Evolutionary conservation across 768 basidiomycete genomes (phyloP).

Genomic region (Dacryopinax spathularia): DNA sequence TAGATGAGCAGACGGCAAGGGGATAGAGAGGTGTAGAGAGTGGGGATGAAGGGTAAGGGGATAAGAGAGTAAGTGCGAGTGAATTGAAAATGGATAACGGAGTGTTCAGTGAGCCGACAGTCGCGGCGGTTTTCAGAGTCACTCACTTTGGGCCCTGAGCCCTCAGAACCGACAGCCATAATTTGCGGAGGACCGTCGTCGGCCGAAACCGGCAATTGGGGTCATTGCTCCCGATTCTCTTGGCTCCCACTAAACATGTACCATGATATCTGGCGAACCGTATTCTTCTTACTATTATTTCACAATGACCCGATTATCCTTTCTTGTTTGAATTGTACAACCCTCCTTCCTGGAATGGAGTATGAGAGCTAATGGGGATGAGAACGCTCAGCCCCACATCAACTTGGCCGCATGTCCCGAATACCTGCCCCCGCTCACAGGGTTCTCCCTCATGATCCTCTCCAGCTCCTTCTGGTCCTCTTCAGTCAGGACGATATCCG

Average conservation of each 20-base stretch:
- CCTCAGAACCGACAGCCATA: too few species aligned
- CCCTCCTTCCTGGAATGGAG: neutral
- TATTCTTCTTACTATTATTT: neutral
- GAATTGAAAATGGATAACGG: neutral
- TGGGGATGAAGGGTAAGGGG: neutral
- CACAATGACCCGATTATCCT: neutral
- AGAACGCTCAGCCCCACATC: neutral
- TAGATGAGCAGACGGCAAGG: neutral
- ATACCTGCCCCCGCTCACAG: conserved; percentile 32
- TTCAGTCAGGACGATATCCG: conserved; percentile 29
- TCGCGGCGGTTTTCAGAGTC: neutral
- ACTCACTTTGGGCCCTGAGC: neutral
- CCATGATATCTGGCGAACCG: neutral
- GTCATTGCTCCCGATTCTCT: too few species aligned
- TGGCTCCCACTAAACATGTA: neutral
- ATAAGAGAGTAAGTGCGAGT: neutral
- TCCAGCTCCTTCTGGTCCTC: conserved; percentile 32
- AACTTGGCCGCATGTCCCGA: conserved; percentile 3
- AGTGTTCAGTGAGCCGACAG: neutral
- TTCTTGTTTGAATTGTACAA: neutral
- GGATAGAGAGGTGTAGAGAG: neutral
- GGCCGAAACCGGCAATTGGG: neutral
- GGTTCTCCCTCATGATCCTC: conserved; percentile 23
- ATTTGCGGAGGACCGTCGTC: neutral
- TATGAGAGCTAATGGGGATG: too few species aligned